These are phyloP conservation scores for Cerrena zonata DNA, from an alignment of 1,284 basidiomycete genomes.

Conservation along the genomic window DNA sequence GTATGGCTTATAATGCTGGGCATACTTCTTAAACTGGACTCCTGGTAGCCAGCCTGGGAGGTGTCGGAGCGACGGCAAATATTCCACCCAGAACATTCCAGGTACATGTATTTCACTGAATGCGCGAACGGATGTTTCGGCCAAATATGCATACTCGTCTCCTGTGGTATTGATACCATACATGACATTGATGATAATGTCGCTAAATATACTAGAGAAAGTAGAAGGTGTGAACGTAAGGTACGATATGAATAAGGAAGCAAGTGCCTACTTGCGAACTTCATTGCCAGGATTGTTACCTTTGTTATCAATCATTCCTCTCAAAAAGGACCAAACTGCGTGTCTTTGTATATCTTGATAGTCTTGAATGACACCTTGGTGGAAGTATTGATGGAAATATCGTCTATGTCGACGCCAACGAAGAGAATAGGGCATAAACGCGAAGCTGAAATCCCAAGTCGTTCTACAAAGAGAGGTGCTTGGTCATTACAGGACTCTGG, in stretches of 20 bases:
- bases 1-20: constrained; percentile 25
- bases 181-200: constrained; percentile 13
- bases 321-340: constrained; percentile 1
- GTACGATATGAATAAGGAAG: not conserved
- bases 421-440: constrained; percentile 1
- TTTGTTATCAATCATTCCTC: not conserved
- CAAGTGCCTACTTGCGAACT: not conserved
- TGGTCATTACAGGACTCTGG: not conserved
- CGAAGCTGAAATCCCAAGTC: constrained; percentile 6
- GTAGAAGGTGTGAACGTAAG: not conserved
- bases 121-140: constrained; percentile 3
- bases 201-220: constrained; percentile 1
- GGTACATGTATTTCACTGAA: not conserved
- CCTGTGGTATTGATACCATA: constrained; percentile 18
- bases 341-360: not conserved
- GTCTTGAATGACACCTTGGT: not conserved
- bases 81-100: constrained; percentile 13
- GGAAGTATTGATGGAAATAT: constrained; percentile 7
- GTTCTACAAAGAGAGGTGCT: not conserved
- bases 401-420: constrained; percentile 3
- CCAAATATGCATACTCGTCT: constrained; percentile 11
- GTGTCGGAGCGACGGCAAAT: constrained; percentile 17
- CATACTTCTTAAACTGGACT: constrained; percentile 37
- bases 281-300: not conserved
- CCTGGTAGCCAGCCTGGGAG: constrained; percentile 38